Base-by-base conservation (phyloP, 208 protist genomes). In the Herpetomonas samuelpessoai region DNA sequence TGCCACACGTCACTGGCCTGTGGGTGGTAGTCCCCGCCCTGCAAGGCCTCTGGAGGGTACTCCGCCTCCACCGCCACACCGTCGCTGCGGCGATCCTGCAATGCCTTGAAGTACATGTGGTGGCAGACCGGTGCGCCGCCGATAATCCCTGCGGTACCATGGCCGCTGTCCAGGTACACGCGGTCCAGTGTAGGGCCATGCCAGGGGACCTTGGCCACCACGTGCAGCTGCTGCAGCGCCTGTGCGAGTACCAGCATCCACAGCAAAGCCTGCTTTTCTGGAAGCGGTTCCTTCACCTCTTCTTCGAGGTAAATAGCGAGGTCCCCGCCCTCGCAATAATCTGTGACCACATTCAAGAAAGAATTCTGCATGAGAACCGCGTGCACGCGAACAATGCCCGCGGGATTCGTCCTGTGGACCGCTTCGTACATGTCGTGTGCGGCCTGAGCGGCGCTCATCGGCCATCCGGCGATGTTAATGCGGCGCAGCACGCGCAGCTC, bases 41-140 rank as follows among this genome's bases (percentile, higher is more conserved):
- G 55, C 45, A 87, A 10, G 29, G 86, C 82, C 68, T 93, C 83
- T 0, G 84, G 83, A 6, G 87, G 87, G 68, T 93, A 93, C 52
- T 93, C 81, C 16, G 67, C 65, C 14, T 72, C 71, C 53, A 91
- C 54, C 26, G 65, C 49, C 1, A 84, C 55, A 3, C 81, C 75
- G 10, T 70, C 72, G 16, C 65, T 59, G 39, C 63, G 68, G n/a
- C 81, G 77, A 14, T 91, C 81, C 41, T 19, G 39, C 45, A 93
- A 59, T 35, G 67, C 59, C 10, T 68, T 60, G 18, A 74, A 79
- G 65, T 91, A 93, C n/a, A 72, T 56, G 2, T 52, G 50, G n/a
- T 70, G 74, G n/a, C 81, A 72, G 1, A 88, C 60, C 3, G 87
- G 87, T 2, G 89, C 64, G n/a, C 83, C 83, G 2, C 85, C 62